phyloP scores from a whole-genome alignment of 345 rosid species.

The Eucalyptus cloeziana region DNA sequence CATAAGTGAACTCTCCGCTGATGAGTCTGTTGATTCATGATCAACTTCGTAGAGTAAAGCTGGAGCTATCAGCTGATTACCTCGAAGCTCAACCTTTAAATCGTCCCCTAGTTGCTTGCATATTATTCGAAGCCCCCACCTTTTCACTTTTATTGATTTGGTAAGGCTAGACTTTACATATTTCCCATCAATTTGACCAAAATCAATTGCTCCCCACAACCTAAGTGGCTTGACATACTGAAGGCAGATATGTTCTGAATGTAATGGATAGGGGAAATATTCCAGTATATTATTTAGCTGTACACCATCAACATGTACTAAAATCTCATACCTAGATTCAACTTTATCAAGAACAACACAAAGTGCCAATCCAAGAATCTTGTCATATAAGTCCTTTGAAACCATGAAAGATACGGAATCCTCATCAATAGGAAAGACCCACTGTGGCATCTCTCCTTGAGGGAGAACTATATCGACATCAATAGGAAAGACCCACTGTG shows the following conservation, averaged over 20 bases:
- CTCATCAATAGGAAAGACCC: neutral
- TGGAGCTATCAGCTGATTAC: accelerated
- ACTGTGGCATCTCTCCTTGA: neutral
- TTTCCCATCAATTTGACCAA: neutral
- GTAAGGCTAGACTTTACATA: too few species aligned
- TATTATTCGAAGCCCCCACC: neutral
- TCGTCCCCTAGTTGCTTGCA: neutral
- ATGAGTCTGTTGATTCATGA: neutral
- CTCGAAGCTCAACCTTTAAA: neutral
- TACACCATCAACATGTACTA: too few species aligned
- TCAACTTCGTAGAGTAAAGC: neutral
- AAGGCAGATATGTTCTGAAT: accelerated
- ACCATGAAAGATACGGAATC: accelerated
- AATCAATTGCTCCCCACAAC: accelerated
- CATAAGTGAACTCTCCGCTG: neutral
- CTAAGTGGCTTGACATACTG: accelerated
- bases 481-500: too few species aligned
- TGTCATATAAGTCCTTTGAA: neutral
- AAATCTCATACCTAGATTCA: too few species aligned
- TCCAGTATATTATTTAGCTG: too few species aligned
- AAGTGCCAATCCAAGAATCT: neutral
- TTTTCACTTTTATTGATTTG: neutral
- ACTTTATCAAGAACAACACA: neutral
- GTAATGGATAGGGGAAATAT: too few species aligned
- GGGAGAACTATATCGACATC: too few species aligned